Conservation (phyloP, 352 stramenopile species). For the Globisporangium iwayamae region DNA sequence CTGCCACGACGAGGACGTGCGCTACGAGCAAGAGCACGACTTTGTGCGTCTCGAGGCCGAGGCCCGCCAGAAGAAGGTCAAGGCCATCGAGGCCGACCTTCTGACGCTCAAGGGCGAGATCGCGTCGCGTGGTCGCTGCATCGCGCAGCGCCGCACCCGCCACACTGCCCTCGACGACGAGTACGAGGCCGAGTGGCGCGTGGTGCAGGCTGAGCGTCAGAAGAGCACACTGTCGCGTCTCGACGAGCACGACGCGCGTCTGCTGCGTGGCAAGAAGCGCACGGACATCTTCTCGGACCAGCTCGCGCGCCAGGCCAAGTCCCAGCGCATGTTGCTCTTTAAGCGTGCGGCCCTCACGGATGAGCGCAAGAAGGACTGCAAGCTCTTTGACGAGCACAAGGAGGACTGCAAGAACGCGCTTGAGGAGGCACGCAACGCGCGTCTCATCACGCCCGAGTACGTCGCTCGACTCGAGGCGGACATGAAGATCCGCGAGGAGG, state of each 20-base stretch:
- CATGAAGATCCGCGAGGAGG: constrained; percentile 78
- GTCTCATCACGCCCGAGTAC: constrained; percentile 83
- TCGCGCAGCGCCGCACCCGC: constrained; percentile 67
- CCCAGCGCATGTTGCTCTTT: constrained; percentile 83
- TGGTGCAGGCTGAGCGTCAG: constrained; percentile 61
- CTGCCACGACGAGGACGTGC: constrained; percentile 78
- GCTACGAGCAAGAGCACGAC: constrained; percentile 86
- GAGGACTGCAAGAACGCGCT: constrained; percentile 78
- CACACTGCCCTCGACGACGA: constrained; percentile 77
- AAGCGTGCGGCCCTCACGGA: constrained; percentile 84
- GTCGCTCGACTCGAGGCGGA: constrained; percentile 78
- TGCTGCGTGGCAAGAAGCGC: constrained; percentile 79
- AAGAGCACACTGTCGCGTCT: constrained; percentile 61
- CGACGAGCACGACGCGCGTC: constrained; percentile 60
- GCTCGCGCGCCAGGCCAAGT: constrained; percentile 75
- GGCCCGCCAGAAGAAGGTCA: constrained; percentile 81
- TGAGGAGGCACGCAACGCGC: constrained; percentile 62
- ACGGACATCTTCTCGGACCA: constrained; percentile 81
- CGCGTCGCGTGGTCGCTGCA: constrained; percentile 56
- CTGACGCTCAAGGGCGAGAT: constrained; percentile 81
- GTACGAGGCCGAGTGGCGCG: constrained; percentile 84
- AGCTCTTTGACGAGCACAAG: constrained; percentile 81
- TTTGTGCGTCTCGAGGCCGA: constrained; percentile 70
- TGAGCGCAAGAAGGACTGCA: constrained; percentile 75
- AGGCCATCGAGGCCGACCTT: constrained; percentile 75